Conservation (phyloP, 2,329 filamentous ascomycete genomes). For the Aspergillus persii region DNA sequence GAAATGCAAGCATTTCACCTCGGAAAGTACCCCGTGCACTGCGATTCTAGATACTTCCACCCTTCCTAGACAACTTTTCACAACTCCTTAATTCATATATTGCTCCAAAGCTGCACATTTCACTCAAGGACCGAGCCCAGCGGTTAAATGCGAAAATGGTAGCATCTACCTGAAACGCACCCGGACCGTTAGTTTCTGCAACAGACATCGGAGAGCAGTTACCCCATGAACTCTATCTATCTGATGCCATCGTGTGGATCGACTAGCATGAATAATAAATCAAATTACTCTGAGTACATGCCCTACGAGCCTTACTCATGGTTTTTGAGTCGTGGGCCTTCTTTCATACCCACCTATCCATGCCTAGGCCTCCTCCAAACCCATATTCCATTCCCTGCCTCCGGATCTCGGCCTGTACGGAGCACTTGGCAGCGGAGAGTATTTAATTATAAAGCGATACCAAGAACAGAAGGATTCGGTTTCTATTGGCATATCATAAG, state of each 20-base stretch:
- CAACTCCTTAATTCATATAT: too few relatives aligned
- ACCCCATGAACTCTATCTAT: neutral
- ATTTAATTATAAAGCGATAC: neutral
- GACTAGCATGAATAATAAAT: neutral
- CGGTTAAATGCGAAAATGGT: too few relatives aligned
- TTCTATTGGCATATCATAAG: neutral
- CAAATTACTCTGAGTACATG: neutral
- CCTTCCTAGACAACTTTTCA: too few relatives aligned
- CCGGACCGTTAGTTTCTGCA: neutral
- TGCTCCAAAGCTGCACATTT: too few relatives aligned
- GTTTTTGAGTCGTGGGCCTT: too few relatives aligned
- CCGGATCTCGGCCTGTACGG: neutral
- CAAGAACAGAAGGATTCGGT: neutral
- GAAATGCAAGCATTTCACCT: too few relatives aligned
- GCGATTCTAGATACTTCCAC: too few relatives aligned
- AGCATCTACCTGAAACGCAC: neutral
- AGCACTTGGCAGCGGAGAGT: neutral
- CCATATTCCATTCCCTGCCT: neutral
- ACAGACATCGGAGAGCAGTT: neutral
- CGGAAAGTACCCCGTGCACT: too few relatives aligned
- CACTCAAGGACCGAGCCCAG: too few relatives aligned
- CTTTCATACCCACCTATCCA: too few relatives aligned
- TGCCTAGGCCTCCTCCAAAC: too few relatives aligned
- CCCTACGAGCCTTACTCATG: too few relatives aligned
- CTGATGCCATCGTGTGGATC: neutral